These are phyloP conservation scores for Ogataea pini DNA, from an alignment of 805 yeast genomes.

Conservation along the genomic window DNA sequence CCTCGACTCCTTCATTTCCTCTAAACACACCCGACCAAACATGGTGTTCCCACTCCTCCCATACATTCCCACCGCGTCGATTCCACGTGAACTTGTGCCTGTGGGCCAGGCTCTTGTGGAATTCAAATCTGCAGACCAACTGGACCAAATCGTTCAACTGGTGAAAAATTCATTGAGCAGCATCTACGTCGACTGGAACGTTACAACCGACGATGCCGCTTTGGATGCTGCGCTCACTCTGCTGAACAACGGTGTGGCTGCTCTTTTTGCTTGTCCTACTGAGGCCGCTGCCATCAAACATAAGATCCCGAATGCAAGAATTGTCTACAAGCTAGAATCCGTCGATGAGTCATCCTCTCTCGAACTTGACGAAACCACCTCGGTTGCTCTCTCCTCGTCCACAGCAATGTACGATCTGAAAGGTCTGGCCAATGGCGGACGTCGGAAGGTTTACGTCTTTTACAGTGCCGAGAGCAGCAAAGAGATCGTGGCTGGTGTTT, in stretches of 20 bases:
- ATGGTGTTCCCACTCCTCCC: conserved; percentile 40
- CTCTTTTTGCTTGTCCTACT: conserved; percentile 26
- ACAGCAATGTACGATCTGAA: conserved; percentile 17
- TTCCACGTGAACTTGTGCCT: conserved; percentile 22
- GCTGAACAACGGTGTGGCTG: conserved; percentile 34
- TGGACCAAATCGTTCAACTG: conserved; percentile 11
- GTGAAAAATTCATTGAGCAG: conserved; percentile 20
- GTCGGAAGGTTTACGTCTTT: conserved; percentile 17
- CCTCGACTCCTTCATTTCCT: background rate
- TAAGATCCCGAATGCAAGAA: conserved; percentile 37
- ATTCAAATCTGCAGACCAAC: conserved; percentile 16
- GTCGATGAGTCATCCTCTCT: conserved; percentile 20
- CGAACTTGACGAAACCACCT: conserved; percentile 23
- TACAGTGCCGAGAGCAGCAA: conserved; percentile 16
- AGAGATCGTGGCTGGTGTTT: conserved; percentile 24
- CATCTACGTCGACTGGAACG: conserved; percentile 30
- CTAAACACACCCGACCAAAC: conserved; percentile 1
- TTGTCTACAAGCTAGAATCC: conserved; percentile 28
- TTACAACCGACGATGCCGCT: conserved; percentile 19
- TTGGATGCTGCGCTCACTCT: conserved; percentile 26
- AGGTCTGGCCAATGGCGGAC: conserved; percentile 18
- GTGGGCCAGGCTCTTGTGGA: conserved; percentile 34
- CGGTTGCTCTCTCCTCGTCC: conserved; percentile 22
- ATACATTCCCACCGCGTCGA: conserved; percentile 18
- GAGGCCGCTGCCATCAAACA: conserved; percentile 24